These are phyloP conservation scores for Leishmania braziliensis DNA, from an alignment of 208 protist species.

Conservation along the genomic window DNA sequence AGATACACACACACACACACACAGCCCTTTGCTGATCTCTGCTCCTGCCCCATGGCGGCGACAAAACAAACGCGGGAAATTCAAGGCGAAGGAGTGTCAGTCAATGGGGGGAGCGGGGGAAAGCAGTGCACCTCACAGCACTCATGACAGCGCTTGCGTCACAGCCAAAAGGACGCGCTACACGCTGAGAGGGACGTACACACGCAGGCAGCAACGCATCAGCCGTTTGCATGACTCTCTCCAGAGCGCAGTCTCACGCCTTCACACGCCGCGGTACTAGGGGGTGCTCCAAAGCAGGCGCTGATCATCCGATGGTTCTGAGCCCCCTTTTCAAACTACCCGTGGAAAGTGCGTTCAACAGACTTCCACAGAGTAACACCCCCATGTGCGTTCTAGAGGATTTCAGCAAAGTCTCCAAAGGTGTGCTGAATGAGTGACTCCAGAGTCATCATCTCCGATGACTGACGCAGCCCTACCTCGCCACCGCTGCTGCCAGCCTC, in stretches of 20 bases:
- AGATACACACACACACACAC: neutral
- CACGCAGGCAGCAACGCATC: neutral
- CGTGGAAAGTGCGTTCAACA: neutral
- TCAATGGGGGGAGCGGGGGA: neutral
- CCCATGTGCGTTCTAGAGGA: neutral
- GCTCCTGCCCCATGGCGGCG: neutral
- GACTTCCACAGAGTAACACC: neutral
- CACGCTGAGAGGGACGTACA: neutral
- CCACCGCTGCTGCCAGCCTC: neutral
- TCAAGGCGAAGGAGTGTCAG: neutral
- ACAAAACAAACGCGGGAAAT: no score
- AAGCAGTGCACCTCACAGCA: neutral
- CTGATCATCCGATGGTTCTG: neutral
- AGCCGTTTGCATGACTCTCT: neutral
- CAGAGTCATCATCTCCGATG: slow-evolving; percentile 16
- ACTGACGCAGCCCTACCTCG: neutral
- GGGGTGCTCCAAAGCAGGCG: neutral
- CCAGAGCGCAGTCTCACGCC: neutral
- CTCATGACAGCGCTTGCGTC: neutral
- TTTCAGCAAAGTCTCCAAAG: slow-evolving; percentile 29
- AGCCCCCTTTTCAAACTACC: neutral
- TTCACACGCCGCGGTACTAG: neutral
- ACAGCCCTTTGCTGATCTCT: neutral
- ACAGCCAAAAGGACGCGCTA: neutral
- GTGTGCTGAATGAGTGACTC: slow-evolving; percentile 32